phyloP scores from a whole-genome alignment of 768 basidiomycete genomes.

The Artomyces pyxidatus region DNA sequence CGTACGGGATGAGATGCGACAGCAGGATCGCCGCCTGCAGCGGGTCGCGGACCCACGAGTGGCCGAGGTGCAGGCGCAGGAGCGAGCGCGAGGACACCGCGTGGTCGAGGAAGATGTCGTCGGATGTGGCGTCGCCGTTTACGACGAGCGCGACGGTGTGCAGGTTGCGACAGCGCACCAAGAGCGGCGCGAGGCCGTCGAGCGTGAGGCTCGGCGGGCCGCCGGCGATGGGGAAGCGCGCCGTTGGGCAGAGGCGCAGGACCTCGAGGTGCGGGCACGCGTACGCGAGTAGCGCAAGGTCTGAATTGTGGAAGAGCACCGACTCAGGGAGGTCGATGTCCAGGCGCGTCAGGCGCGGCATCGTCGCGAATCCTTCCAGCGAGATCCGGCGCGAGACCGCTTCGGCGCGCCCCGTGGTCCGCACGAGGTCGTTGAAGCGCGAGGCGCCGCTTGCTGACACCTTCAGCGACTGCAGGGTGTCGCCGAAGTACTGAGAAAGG shows the following conservation, averaged over 20 bases:
- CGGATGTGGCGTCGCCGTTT: conserved; percentile 41
- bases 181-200: conserved; percentile 53
- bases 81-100: conserved; percentile 56
- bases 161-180: conserved; percentile 48
- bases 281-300: conserved; percentile 48
- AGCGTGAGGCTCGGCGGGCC: conserved; percentile 52
- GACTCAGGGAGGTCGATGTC: conserved; percentile 79
- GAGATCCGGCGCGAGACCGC: conserved; percentile 52
- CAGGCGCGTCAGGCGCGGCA: conserved; percentile 51
- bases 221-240: conserved; percentile 48
- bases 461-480: conserved; percentile 50
- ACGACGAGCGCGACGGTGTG: conserved; percentile 62
- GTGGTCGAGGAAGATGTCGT: conserved; percentile 37
- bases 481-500: conserved; percentile 54
- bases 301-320: conserved; percentile 51
- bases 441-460: conserved; percentile 60
- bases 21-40: conserved; percentile 63
- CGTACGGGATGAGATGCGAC: conserved; percentile 67
- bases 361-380: conserved; percentile 45
- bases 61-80: conserved; percentile 64
- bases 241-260: conserved; percentile 58
- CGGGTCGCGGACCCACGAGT: conserved; percentile 66
- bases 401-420: conserved; percentile 61
- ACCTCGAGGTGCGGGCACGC: conserved; percentile 64
- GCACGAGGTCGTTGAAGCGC: conserved; percentile 76